phyloP scores from a whole-genome alignment of 805 yeast species.

The Starmerella vitae region DNA sequence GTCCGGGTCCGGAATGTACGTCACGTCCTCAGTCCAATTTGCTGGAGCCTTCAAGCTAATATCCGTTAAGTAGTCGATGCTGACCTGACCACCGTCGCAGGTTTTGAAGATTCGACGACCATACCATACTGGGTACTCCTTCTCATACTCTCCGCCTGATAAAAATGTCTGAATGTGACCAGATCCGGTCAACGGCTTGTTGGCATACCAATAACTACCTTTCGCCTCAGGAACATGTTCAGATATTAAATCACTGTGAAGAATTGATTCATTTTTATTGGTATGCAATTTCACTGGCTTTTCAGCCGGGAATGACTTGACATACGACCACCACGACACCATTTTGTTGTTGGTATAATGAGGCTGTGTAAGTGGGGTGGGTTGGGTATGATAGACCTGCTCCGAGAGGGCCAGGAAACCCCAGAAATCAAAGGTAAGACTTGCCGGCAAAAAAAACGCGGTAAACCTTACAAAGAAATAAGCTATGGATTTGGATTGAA shows the following conservation, averaged over 20 bases:
- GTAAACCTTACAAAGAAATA: too few species aligned
- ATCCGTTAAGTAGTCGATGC: slow-evolving; percentile 56
- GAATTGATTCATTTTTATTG: slow-evolving; percentile 3
- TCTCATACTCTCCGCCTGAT: slow-evolving; percentile 44
- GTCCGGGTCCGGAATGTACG: slow-evolving; percentile 24
- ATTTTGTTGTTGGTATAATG: neutral
- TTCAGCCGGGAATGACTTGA: slow-evolving; percentile 8
- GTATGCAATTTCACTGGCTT: slow-evolving; percentile 11
- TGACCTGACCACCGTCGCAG: slow-evolving; percentile 58
- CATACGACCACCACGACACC: slow-evolving; percentile 15
- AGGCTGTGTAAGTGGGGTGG: neutral
- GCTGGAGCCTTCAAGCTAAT: slow-evolving; percentile 27
- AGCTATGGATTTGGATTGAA: too few species aligned
- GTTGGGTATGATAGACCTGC: neutral
- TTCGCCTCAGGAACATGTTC: slow-evolving; percentile 35
- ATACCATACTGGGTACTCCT: slow-evolving; percentile 46
- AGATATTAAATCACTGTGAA: slow-evolving; percentile 24
- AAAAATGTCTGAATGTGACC: slow-evolving; percentile 71
- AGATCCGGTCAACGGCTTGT: slow-evolving; percentile 51
- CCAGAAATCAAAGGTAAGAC: too few species aligned
- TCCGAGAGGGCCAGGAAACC: too few species aligned
- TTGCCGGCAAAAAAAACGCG: too few species aligned
- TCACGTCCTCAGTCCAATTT: slow-evolving; percentile 24
- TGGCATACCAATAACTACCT: slow-evolving; percentile 37
- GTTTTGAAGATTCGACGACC: slow-evolving; percentile 58